These are phyloP conservation scores for Mycosphaerella arachidis DNA, from an alignment of 2,329 filamentous ascomycete genomes.

Conservation along the genomic window DNA sequence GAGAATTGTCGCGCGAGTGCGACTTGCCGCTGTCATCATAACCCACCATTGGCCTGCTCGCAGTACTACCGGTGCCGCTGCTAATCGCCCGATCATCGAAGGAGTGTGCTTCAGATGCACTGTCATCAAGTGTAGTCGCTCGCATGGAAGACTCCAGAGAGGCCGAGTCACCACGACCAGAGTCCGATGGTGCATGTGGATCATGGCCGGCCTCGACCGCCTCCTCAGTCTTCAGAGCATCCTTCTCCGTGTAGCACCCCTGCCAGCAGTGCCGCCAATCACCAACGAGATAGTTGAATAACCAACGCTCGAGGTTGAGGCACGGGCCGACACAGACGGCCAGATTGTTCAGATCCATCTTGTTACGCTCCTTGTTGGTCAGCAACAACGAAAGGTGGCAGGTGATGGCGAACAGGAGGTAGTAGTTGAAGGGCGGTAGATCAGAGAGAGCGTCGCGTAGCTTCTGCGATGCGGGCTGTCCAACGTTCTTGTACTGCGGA, in stretches of 20 bases:
- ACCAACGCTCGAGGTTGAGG: slow-evolving; percentile 92
- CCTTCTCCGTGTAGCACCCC: slow-evolving; percentile 85
- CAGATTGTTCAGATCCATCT: slow-evolving; percentile 94
- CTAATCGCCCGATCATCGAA: slow-evolving; percentile 18
- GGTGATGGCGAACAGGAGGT: slow-evolving; percentile 93
- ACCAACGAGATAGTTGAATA: slow-evolving; percentile 90
- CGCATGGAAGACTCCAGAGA: slow-evolving; percentile 16
- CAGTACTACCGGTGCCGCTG: slow-evolving; percentile 17
- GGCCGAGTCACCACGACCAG: slow-evolving; percentile 11
- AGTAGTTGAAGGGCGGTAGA: slow-evolving; percentile 95
- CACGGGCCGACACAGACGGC: slow-evolving; percentile 97
- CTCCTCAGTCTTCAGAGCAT: slow-evolving; percentile 24
- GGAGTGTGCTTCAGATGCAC: slow-evolving; percentile 10
- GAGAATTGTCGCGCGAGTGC: slow-evolving; percentile 11
- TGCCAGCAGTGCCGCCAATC: slow-evolving; percentile 98
- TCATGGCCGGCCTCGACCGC: slow-evolving; percentile 24
- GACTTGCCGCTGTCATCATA: slow-evolving; percentile 1
- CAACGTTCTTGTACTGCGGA: slow-evolving; percentile 60
- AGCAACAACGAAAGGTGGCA: slow-evolving; percentile 90
- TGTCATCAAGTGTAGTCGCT: slow-evolving; percentile 15
- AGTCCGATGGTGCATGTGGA: slow-evolving; percentile 3
- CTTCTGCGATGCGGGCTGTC: slow-evolving; percentile 66
- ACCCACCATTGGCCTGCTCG: slow-evolving; percentile 11
- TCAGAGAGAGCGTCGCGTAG: slow-evolving; percentile 89
- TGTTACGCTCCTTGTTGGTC: slow-evolving; percentile 90